phyloP scores from a whole-genome alignment of 441 rosid species.

The Erodium moschatum region DNA sequence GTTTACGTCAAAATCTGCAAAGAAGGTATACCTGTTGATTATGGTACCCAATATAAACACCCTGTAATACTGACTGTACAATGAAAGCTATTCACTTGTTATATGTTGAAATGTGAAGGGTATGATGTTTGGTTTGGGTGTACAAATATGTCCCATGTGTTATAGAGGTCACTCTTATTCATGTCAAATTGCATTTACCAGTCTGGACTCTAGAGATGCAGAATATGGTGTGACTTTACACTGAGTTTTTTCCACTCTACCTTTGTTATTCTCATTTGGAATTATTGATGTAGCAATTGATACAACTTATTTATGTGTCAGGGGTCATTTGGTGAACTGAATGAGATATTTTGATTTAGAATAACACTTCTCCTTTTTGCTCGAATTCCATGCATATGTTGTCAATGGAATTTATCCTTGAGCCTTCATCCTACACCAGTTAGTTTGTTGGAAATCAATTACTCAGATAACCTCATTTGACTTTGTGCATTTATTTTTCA shows the following conservation, averaged over 20 bases:
- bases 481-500: background rate
- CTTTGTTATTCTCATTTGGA: too few species aligned
- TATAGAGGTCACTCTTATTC: background rate
- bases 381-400: background rate
- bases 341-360: background rate
- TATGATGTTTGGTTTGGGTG: background rate
- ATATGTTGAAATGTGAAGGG: background rate
- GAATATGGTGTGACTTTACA: background rate
- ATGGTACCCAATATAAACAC: background rate
- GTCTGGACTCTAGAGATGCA: background rate
- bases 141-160: constrained; percentile 3
- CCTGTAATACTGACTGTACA: background rate
- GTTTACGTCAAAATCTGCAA: constrained; percentile 79
- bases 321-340: background rate
- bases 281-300: background rate
- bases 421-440: background rate
- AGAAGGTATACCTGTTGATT: constrained; percentile 43
- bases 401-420: background rate
- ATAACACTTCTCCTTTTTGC: background rate
- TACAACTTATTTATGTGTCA: background rate
- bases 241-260: background rate
- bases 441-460: background rate
- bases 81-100: background rate
- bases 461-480: background rate
- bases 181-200: background rate